These are phyloP conservation scores for Scheffersomyces coipomensis DNA, from an alignment of 805 yeast genomes.

Conservation along the genomic window DNA sequence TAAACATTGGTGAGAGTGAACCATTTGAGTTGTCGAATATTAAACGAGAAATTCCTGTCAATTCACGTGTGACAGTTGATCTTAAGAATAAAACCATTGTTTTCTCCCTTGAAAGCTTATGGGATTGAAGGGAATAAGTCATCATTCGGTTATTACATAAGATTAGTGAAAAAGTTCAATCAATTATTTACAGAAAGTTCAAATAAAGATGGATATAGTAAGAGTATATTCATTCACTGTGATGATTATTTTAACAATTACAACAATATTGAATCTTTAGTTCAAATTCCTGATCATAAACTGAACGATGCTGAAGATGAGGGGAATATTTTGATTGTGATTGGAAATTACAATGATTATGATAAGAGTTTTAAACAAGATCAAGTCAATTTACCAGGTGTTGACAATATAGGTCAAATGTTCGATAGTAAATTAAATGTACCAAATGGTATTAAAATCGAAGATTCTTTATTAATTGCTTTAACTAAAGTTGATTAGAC, in stretches of 20 bases:
- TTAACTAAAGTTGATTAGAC: conserved; percentile 35
- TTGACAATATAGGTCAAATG: conserved; percentile 56
- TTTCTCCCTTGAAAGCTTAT: conserved; percentile 69
- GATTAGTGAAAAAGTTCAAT: conserved; percentile 61
- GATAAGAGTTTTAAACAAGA: conserved; percentile 53
- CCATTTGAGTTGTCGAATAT: conserved; percentile 54
- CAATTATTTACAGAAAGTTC: conserved; percentile 70
- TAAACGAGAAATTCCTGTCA: conserved; percentile 63
- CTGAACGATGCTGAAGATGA: conserved; percentile 10
- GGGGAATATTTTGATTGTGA: conserved; percentile 49
- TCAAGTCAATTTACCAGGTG: conserved; percentile 47
- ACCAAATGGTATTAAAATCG: conserved; percentile 59
- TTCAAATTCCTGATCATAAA: background rate
- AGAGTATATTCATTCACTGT: conserved; percentile 61
- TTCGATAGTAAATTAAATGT: conserved; percentile 63
- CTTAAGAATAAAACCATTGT: conserved; percentile 59
- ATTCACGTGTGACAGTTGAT: conserved; percentile 82
- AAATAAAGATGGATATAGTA: conserved; percentile 64
- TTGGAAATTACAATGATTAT: conserved; percentile 63
- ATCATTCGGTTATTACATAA: conserved; percentile 71
- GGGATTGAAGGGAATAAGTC: conserved; percentile 58
- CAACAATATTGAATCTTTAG: conserved; percentile 14
- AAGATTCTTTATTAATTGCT: conserved; percentile 67
- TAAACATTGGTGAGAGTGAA: conserved; percentile 68
- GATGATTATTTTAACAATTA: conserved; percentile 55